Evolutionary conservation across 345 rosid genomes (phyloP).

Genomic region (Euphorbia tirucalli): DNA sequence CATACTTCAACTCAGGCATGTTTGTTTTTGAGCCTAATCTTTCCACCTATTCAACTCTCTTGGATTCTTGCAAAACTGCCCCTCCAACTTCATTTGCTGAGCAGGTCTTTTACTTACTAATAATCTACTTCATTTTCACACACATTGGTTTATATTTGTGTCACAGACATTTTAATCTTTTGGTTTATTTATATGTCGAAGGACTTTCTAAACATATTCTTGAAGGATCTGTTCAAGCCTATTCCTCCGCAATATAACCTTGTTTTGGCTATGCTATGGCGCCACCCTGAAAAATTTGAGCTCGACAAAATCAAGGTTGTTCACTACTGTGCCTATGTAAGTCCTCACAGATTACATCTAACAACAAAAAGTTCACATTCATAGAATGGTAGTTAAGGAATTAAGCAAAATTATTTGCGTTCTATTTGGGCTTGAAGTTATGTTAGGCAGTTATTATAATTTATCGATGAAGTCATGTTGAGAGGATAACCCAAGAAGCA

Average conservation of each 20-base stretch:
- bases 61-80: conserved; percentile 46
- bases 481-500: no score
- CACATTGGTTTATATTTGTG: no score
- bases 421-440: no score
- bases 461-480: no score
- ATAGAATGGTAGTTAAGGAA: neutral
- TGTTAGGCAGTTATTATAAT: no score
- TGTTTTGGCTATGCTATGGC: conserved; percentile 89
- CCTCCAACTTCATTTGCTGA: conserved; percentile 75
- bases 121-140: no score
- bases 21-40: conserved; percentile 64
- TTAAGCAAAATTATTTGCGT: no score
- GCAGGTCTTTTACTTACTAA: conserved; percentile 50
- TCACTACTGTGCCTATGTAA: conserved; percentile 86
- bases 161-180: no score
- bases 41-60: conserved; percentile 45
- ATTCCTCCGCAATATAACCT: conserved; percentile 63
- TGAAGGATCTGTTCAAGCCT: conserved; percentile 66
- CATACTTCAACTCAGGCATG: conserved; percentile 86
- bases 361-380: neutral
- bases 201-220: conserved; percentile 84
- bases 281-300: conserved; percentile 82
- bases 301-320: conserved; percentile 63
- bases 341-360: conserved; percentile 12
- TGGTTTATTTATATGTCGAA: conserved; percentile 1